These are phyloP conservation scores for Venturia nashicola DNA, from an alignment of 2,329 filamentous ascomycete species.

Conservation along the genomic window DNA sequence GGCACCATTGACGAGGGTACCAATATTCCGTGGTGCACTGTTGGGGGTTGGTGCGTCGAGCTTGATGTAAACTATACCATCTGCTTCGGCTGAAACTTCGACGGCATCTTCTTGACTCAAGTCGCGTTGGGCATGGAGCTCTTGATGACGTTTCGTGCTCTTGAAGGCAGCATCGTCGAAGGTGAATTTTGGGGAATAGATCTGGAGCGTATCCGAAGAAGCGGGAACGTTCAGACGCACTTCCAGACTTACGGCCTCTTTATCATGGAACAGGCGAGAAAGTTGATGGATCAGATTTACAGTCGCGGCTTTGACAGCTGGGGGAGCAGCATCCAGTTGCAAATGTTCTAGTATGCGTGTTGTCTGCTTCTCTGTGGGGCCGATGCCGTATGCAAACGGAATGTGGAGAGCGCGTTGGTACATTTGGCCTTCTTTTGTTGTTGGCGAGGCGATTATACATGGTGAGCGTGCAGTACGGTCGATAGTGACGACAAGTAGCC, in stretches of 20 bases:
- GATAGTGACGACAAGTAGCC: slow-evolving; percentile 51
- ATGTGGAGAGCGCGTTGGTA: slow-evolving; percentile 38
- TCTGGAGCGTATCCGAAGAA: slow-evolving; percentile 29
- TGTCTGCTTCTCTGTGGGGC: slow-evolving; percentile 26
- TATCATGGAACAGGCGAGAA: slow-evolving; percentile 46
- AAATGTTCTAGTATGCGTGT: slow-evolving; percentile 39
- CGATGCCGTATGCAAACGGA: slow-evolving; percentile 47
- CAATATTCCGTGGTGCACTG: slow-evolving; percentile 40
- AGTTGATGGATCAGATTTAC: slow-evolving; percentile 41
- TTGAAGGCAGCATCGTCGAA: slow-evolving; percentile 61
- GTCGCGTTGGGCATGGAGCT: slow-evolving; percentile 47
- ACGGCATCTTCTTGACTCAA: slow-evolving; percentile 37
- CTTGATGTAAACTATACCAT: slow-evolving; percentile 71
- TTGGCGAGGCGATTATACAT: slow-evolving; percentile 50
- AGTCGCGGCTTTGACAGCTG: slow-evolving; percentile 31
- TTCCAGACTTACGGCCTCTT: slow-evolving; percentile 53
- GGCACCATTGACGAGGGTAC: slow-evolving; percentile 79
- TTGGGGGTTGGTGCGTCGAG: slow-evolving; percentile 20
- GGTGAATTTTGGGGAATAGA: slow-evolving; percentile 45
- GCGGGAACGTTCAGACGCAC: slow-evolving; percentile 29
- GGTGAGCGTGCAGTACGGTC: slow-evolving; percentile 51
- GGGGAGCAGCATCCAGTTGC: slow-evolving; percentile 35
- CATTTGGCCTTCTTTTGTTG: slow-evolving; percentile 21
- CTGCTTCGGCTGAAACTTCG: slow-evolving; percentile 50
- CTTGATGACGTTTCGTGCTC: slow-evolving; percentile 46